Base-by-base conservation (phyloP, 140 eudicot species). In the Bidens hawaiensis region DNA sequence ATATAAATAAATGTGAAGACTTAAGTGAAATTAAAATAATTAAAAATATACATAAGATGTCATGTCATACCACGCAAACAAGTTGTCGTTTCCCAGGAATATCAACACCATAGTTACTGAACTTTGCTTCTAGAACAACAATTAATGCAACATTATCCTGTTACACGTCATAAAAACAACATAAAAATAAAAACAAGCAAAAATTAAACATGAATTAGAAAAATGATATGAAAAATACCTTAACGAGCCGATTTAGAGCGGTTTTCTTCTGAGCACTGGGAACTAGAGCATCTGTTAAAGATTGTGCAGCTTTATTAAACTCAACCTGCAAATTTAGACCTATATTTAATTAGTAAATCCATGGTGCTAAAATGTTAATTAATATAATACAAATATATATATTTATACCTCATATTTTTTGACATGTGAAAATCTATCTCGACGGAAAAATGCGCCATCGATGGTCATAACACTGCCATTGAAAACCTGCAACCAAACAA, bases 241-340 rank as follows among this genome's bases (percentile, higher is more conserved):
- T 90, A 51, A 90, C 84, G 70, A 90, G 72, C 40, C 97, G 88
- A 78, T 69, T 78, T 53, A 90, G 42, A 15, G 97, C 94, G 31
- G 75, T 76, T 71, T 87, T 86, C 85, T 84, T 86, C 76, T 90
- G 97, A 64, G 84, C 75, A 72, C 52, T 78, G 16, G 97, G 95
- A 73, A 86, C 84, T 64, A 84, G 69, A 61, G 96, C 97, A 63
- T 90, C 94, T 4, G 95, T 87, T 65, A 90, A 73, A 60, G 97
- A 90, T 62, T 90, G 97, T 12, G 97, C 97, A 77, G 97, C 97
- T 78, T 86, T 90, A 68, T 90, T 90, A 59, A 90, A 90, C 76
- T 90, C 97, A 71, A 90, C 97, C 97, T 90, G 63, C 68, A 83
- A 2, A 4, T 7, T 5, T 57, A 76, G 5, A 27, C 28, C 13